These are phyloP conservation scores for Biscogniauxia sp. DNA, from an alignment of 2,329 filamentous ascomycete genomes.

Conservation along the genomic window DNA sequence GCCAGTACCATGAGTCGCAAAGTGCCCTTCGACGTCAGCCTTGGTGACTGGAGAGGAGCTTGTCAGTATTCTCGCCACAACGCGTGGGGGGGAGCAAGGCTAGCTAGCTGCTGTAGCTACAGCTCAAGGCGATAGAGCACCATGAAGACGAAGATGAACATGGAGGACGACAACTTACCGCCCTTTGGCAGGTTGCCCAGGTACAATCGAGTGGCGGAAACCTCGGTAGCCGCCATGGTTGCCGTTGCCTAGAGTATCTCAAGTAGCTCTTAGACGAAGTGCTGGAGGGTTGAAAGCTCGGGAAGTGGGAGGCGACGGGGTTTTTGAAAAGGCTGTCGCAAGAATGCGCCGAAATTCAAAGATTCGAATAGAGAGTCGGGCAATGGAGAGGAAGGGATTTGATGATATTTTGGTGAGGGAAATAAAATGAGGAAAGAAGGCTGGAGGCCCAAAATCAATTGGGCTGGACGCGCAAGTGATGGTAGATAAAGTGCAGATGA, in stretches of 20 bases:
- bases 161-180: constrained; percentile 59
- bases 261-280: constrained; percentile 5
- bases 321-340: constrained; percentile 6
- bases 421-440: not conserved
- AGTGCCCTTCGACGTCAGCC: constrained; percentile 93
- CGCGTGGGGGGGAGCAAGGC: not conserved
- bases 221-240: constrained; percentile 48
- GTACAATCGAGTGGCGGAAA: constrained; percentile 93
- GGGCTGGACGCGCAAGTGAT: not conserved
- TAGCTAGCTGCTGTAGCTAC: constrained; percentile 12
- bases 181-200: constrained; percentile 95
- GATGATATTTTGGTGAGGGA: not conserved
- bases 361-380: constrained; percentile 4
- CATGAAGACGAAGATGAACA: not conserved
- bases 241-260: constrained; percentile 1
- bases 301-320: not conserved
- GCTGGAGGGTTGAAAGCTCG: constrained; percentile 1
- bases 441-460: not conserved
- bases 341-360: constrained; percentile 8
- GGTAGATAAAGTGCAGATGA: not conserved
- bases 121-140: not conserved
- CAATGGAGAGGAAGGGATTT: not conserved
- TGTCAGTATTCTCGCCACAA: constrained; percentile 10
- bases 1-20: constrained; percentile 91
- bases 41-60: constrained; percentile 60